Base-by-base conservation (phyloP, 306 rosid species). In the Senna tora region DNA sequence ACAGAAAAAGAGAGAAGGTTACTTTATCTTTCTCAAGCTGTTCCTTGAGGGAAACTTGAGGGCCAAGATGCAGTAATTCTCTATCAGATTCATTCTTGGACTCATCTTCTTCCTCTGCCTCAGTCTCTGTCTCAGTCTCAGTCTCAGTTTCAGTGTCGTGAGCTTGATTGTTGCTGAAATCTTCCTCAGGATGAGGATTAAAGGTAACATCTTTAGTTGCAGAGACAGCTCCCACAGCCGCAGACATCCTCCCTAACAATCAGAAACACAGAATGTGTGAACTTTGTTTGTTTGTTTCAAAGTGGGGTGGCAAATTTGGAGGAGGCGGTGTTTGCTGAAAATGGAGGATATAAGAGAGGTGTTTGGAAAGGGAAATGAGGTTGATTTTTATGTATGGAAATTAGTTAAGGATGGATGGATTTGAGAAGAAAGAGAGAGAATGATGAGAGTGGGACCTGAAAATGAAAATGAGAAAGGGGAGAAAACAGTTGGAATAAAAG, bases 21-120 rank as follows among this genome's bases (percentile, higher is more conserved):
- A 92, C 98, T 80, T 92, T 86, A 72, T 92, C 96, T 76, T 90
- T 92, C 75, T 92, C 98, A 76, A 92, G 89, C 75, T 90, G 98
- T 62, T 92, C 98, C 83, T 88, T 92, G 80, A 92, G 91, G 17
- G 95, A 88, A 71, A 80, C 60, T 41, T 77, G 92, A 84, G 98
- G 98, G n/a, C 98, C 98, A 63, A 88, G 84, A 69, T 73, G 82
- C 83, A 92, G 81, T 81, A 92, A 56, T 22, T 83, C 81, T 65
- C 49, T 79, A 50, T 74, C 77, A 9, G 78, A 79, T 58, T 83
- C 80, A 81, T 83, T 68, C 79, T 82, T 77, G 32, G 79, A 50
- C 9, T 82, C 89, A 20, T 83, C 88, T 15, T 87, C 96, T 65
- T 80, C 85, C 16, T 78, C 85, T 63, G 43, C 57, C 28, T 75